Evolutionary conservation across 2,329 filamentous ascomycete genomes (phyloP).

Genomic region (Colletotrichum nymphaeae): DNA sequence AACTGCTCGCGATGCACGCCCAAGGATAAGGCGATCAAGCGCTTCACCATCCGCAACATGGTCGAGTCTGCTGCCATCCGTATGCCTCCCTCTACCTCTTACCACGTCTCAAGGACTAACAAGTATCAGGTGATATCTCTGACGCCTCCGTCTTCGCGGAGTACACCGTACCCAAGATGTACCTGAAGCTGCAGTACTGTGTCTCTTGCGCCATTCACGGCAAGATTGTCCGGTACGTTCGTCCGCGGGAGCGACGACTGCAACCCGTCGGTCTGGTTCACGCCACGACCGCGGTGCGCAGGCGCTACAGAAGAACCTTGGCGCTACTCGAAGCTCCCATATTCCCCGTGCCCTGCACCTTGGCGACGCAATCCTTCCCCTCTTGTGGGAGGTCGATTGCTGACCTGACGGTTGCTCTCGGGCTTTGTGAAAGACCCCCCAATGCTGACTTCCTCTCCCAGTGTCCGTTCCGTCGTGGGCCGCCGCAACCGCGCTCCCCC

Average conservation of each 20-base stretch:
- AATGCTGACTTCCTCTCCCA: conserved; percentile 61
- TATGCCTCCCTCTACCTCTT: conserved; percentile 66
- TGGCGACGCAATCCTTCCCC: not conserved
- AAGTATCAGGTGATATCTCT: conserved; percentile 92
- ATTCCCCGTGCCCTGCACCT: not conserved
- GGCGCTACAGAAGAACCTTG: conserved; percentile 71
- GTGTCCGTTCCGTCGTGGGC: conserved; percentile 96
- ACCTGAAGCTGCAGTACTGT: conserved; percentile 99
- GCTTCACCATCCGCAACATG: conserved; percentile 99
- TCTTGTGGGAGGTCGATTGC: not conserved
- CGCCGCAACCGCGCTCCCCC: conserved; percentile 99
- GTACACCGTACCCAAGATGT: conserved; percentile 99
- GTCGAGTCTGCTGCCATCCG: conserved; percentile 99
- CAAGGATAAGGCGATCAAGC: conserved; percentile 99
- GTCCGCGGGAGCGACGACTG: conserved; percentile 70
- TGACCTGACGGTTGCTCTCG: not conserved
- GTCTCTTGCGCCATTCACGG: conserved; percentile 99
- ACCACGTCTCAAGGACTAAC: conserved; percentile 21
- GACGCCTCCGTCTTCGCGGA: conserved; percentile 99
- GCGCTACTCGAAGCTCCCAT: conserved; percentile 53
- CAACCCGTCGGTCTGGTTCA: conserved; percentile 42
- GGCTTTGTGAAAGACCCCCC: conserved; percentile 17
- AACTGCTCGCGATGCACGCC: conserved; percentile 87
- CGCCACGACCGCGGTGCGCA: conserved; percentile 47
- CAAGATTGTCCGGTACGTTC: conserved; percentile 99